Conservation (phyloP, 1,284 basidiomycete genomes). For the Malassezia psittaci region DNA sequence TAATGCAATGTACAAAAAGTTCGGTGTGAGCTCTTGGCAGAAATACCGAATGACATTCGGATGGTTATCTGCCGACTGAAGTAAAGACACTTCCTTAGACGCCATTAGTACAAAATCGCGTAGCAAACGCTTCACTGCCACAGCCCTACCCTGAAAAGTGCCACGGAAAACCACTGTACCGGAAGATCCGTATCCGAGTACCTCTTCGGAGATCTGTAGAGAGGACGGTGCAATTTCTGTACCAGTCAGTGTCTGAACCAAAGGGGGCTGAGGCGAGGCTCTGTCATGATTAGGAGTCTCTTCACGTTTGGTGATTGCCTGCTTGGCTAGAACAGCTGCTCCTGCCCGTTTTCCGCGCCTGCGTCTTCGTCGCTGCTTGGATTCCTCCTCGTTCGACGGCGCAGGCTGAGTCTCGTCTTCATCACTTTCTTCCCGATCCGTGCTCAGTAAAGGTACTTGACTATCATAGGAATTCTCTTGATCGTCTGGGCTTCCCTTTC, state of each 20-base stretch:
- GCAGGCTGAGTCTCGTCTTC: background rate
- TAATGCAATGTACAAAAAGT: conserved; percentile 89
- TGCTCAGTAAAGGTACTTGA: background rate
- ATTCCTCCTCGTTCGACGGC: background rate
- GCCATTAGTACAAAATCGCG: conserved; percentile 92
- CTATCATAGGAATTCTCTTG: background rate
- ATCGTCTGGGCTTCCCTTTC: background rate
- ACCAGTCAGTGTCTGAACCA: background rate
- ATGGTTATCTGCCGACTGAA: conserved; percentile 85
- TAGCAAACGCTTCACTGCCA: conserved; percentile 89
- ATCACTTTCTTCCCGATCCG: background rate
- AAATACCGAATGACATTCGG: conserved; percentile 95
- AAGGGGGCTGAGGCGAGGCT: background rate
- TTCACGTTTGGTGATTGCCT: background rate
- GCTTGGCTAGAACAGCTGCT: conserved; percentile 40
- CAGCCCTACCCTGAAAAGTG: conserved; percentile 84
- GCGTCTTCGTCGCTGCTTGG: conserved; percentile 18
- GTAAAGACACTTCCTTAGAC: conserved; percentile 79
- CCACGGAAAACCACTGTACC: conserved; percentile 91
- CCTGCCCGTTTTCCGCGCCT: conserved; percentile 40
- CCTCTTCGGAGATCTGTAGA: conserved; percentile 34
- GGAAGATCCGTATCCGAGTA: conserved; percentile 72
- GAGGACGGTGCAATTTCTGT: conserved; percentile 10
- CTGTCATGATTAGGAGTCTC: too few relatives aligned
- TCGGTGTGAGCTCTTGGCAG: conserved; percentile 71